Evolutionary conservation across 2,329 filamentous ascomycete species (phyloP).

Genomic region (Fonsecaea nubica): DNA sequence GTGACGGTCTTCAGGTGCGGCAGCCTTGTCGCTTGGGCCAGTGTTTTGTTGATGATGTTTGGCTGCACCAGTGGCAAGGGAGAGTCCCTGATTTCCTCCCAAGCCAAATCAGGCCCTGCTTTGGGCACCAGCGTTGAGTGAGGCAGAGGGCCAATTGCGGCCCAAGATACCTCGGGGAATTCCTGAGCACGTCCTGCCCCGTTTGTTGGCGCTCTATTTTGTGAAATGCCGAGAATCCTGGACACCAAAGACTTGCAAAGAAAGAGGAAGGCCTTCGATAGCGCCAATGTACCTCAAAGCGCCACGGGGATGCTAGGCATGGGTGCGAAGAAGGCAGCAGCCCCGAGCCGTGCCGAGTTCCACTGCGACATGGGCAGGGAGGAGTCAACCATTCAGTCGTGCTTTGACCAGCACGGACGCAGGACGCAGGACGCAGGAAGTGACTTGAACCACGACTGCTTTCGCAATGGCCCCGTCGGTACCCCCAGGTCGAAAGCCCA

Average conservation of each 20-base stretch:
- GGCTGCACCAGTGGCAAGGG: neutral
- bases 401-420: neutral
- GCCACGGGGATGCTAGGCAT: neutral
- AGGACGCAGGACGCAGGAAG: neutral
- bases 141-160: neutral
- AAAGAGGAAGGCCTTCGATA: neutral
- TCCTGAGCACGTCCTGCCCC: constrained; percentile 10
- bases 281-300: neutral
- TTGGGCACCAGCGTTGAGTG: neutral
- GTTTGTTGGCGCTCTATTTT: neutral
- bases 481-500: neutral
- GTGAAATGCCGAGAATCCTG: neutral
- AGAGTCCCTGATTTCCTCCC: neutral
- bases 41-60: neutral
- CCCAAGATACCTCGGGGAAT: neutral
- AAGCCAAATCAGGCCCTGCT: neutral
- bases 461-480: neutral
- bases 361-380: neutral
- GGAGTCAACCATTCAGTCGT: neutral
- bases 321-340: constrained; percentile 26
- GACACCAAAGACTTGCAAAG: neutral
- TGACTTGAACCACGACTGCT: neutral
- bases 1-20: neutral
- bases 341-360: constrained; percentile 31
- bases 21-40: neutral